A percentile compares a stretch with the other conserved stretches of the same genome.
Evolutionary conservation across 2,329 filamentous ascomycete species (phyloP).

Genomic region (Boeremia lycopersici): DNA sequence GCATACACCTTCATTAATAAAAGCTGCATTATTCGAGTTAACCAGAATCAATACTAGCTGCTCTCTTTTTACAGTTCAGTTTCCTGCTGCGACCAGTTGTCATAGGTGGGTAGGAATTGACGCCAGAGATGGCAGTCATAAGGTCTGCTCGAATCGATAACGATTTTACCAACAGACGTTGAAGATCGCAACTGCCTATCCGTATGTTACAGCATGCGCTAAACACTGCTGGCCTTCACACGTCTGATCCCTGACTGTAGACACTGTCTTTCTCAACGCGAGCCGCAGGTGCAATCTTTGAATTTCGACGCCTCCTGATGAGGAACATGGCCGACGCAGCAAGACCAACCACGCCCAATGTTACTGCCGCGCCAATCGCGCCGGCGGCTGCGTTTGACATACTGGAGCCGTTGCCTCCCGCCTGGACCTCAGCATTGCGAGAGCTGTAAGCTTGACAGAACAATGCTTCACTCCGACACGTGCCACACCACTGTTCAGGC

Average conservation of each 20-base stretch:
- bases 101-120: too few species aligned
- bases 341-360: not conserved
- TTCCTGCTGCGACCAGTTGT: too few species aligned
- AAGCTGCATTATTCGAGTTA: too few species aligned
- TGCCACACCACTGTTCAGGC: slow-evolving; percentile 57
- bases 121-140: too few species aligned
- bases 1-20: too few species aligned
- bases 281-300: not conserved
- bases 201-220: too few species aligned
- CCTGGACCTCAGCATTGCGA: not conserved
- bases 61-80: too few species aligned
- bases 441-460: slow-evolving; percentile 54
- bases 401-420: not conserved
- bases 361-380: not conserved
- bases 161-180: too few species aligned
- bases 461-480: slow-evolving; percentile 52
- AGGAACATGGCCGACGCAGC: not conserved
- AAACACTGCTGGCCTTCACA: not conserved
- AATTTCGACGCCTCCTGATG: not conserved
- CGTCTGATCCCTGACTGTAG: not conserved
- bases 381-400: not conserved
- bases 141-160: too few species aligned
- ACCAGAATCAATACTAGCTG: too few species aligned
- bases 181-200: too few species aligned
- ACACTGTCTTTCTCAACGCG: not conserved